These are phyloP conservation scores for Chaetomium sp. DNA, from an alignment of 2,329 filamentous ascomycete species.

Conservation along the genomic window DNA sequence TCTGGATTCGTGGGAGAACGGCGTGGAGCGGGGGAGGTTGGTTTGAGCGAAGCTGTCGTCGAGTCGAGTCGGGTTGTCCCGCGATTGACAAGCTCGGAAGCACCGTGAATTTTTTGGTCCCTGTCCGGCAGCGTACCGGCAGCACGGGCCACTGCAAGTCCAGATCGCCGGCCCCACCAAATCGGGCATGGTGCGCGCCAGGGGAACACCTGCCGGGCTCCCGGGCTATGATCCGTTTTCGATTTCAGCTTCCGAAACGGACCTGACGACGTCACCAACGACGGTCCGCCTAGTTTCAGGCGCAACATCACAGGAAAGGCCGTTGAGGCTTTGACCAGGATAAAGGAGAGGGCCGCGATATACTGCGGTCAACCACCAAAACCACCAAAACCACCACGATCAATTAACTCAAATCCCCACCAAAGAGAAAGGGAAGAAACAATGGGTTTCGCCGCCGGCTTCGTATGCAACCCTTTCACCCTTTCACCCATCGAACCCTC, in stretches of 20 bases:
- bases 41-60: conserved; percentile 1
- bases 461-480: conserved; percentile 56
- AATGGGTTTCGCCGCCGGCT: conserved; percentile 76
- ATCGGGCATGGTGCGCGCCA: background rate
- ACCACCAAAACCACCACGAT: conserved; percentile 20
- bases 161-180: conserved; percentile 5
- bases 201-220: background rate
- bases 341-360: background rate
- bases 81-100: background rate
- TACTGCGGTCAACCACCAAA: conserved; percentile 19
- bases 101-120: conserved; percentile 26
- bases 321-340: background rate
- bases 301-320: background rate
- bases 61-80: conserved; percentile 4
- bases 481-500: background rate
- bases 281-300: conserved; percentile 3
- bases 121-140: conserved; percentile 1
- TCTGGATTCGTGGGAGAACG: background rate
- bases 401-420: background rate
- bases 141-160: conserved; percentile 7
- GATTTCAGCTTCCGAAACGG: background rate
- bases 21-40: background rate
- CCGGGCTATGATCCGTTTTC: background rate
- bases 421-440: conserved; percentile 21
- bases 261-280: conserved; percentile 15